Base-by-base conservation (phyloP, 1,139 yeast genomes). In the Arxiozyma bovina region DNA sequence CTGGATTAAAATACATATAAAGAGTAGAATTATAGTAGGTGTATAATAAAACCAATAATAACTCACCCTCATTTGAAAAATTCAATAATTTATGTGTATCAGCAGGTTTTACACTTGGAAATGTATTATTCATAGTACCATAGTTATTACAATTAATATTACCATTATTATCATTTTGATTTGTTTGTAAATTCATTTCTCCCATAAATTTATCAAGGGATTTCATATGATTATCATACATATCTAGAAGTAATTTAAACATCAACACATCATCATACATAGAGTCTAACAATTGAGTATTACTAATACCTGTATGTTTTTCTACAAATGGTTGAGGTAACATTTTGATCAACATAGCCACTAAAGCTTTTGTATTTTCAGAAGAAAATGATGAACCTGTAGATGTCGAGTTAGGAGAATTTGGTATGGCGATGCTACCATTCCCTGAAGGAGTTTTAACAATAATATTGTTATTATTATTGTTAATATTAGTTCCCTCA, bases 241-340 rank as follows among this genome's bases (percentile, higher is more conserved):
- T 62, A 40, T 60, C 55, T 30, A 60, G 50, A 7, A 65, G 48
- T 1, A 63, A 25, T 38, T 54, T 51, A 48, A 65, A 63, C 67
- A 65, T 65, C 11, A 53, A 50, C 12, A 57, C 59, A 48, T 61
- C 58, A 51, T 64, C 62, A 44, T 58, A 51, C 55, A 61, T 55
- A 12, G 57, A 55, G n/a, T 54, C 51, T 4, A 58, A 47, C 34
- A 63, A 52, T 25, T 56, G 54, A 15, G 51, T 52, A 42, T 52
- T 58, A 2, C 60, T 50, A 3, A 63, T 53, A n/a, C 58, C 59
- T 0, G 66, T 61, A 22, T 60, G 45, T 15, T 54, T 54, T 42
- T 59, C 51, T 9, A 60, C 56, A 48, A 63, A 63, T 3, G 65
- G 64, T 49, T 62, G 65, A 20, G 67, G 66, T 41, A 65, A 50